phyloP scores from a whole-genome alignment of 129 eudicot species.

The Artemisia annua region DNA sequence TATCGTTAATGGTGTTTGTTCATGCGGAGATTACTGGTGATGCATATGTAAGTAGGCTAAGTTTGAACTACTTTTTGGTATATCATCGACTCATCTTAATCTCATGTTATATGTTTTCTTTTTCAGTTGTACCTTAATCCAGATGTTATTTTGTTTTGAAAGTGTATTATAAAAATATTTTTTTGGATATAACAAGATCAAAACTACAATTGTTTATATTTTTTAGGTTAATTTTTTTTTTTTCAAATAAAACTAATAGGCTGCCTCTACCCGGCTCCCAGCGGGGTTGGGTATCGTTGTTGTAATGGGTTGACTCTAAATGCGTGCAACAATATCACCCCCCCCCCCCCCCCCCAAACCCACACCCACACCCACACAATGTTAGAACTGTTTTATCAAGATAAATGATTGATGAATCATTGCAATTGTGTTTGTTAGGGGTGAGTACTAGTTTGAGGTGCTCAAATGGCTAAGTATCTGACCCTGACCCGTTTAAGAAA shows the following conservation, averaged over 20 bases:
- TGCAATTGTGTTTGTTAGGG: conserved; percentile 2
- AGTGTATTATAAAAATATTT: no score
- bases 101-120: not conserved
- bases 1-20: conserved; percentile 60
- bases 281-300: no score
- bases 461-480: conserved; percentile 8
- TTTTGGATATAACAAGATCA: not conserved
- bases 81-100: not conserved
- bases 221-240: no score
- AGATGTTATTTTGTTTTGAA: not conserved
- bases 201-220: not conserved
- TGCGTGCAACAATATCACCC: no score
- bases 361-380: no score
- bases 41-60: not conserved
- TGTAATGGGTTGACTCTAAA: no score
- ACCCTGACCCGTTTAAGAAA: conserved; percentile 5
- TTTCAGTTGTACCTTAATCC: not conserved
- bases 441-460: conserved; percentile 9
- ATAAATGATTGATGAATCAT: not conserved
- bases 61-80: not conserved
- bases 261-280: no score
- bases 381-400: not conserved
- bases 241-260: no score
- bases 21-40: conserved; percentile 82
- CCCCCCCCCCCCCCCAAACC: no score